These are phyloP conservation scores for Simplicillium aogashimaense DNA, from an alignment of 2,329 filamentous ascomycete genomes.

Conservation along the genomic window DNA sequence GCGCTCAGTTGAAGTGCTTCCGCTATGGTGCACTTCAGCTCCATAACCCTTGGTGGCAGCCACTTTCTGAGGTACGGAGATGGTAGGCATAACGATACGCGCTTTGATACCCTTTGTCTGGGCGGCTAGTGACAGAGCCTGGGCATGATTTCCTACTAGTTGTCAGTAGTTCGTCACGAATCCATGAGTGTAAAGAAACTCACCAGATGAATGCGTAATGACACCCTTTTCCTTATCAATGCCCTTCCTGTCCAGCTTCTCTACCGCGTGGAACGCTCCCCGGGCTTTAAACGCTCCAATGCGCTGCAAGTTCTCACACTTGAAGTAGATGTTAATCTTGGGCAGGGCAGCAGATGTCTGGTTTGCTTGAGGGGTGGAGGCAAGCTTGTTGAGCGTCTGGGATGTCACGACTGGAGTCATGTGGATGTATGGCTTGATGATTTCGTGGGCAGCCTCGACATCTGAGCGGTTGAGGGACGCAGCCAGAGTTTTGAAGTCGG, in stretches of 20 bases:
- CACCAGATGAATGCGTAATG: constrained; percentile 83
- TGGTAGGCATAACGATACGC: constrained; percentile 87
- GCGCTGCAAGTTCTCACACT: constrained; percentile 88
- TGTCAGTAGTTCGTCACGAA: not conserved
- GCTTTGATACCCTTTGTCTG: constrained; percentile 63
- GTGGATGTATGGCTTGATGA: constrained; percentile 71
- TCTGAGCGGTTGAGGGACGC: constrained; percentile 56
- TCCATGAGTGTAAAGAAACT: constrained; percentile 6
- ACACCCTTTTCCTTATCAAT: constrained; percentile 51
- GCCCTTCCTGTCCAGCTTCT: constrained; percentile 50
- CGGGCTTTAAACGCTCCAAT: constrained; percentile 89
- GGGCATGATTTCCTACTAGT: constrained; percentile 75
- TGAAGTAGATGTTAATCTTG: constrained; percentile 73
- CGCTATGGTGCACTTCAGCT: constrained; percentile 70
- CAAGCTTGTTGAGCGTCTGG: constrained; percentile 61
- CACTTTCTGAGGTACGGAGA: constrained; percentile 78
- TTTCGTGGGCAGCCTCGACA: constrained; percentile 59
- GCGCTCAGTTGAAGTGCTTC: constrained; percentile 69
- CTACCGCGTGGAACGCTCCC: constrained; percentile 80
- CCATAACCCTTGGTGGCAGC: constrained; percentile 72
- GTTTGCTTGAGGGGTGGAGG: constrained; percentile 56
- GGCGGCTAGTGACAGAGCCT: constrained; percentile 82
- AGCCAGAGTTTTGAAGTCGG: constrained; percentile 28
- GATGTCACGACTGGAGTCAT: constrained; percentile 76
- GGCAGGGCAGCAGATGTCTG: constrained; percentile 46